Base-by-base conservation (phyloP, 2,329 filamentous ascomycete species). In the Phialemonium atrogriseum region DNA sequence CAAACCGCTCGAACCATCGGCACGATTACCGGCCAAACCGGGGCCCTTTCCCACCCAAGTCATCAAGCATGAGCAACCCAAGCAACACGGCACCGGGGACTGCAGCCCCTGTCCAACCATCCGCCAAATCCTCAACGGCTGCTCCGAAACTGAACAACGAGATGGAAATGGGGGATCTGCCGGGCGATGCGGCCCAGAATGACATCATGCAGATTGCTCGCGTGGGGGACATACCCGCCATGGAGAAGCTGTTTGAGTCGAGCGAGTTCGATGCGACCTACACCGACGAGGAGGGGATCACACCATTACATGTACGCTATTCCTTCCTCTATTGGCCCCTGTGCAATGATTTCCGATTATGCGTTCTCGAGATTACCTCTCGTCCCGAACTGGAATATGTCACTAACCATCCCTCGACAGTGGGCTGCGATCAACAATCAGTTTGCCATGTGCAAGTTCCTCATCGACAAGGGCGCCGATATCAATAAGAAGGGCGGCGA, bases 361-460 rank as follows among this genome's bases (percentile, higher is more conserved):
- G n/a, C n/a, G n/a, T n/a, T n/a, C n/a, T n/a, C n/a, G n/a, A n/a
- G 16, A 16, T 14, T 29, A 37, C 21, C 19, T 15, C n/a, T 17
- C 10, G n/a, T 10, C 9, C 5, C 12, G 10, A 13, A 18, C 12
- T 23, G 2, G n/a, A 17, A 11, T 14, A 20, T 21, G 27, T 38
- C 33, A 46, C 11, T 14, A 7, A 7, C 8, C 24, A 24, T 5
- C 15, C 15, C 25, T 33, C 36, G 45, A 32, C 54, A 98, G 86
- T 98, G 91, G 91, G 91, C 91, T 27, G 86, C 93, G 22, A 96
- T 98, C 57, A 98, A 98, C 64, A 96, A 96, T 53, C 91, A 95
- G 56, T 93, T 89, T 63, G 84, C 85, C 44, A 87, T 96, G 68
- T 95, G 89, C 73, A 89, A 91, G 58, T 95, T 93, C 59, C 77